A percentile compares a stretch with the other conserved stretches of the same genome.
phyloP scores from a whole-genome alignment of 2,329 filamentous ascomycete species.

The Hypoxylon sp. region DNA sequence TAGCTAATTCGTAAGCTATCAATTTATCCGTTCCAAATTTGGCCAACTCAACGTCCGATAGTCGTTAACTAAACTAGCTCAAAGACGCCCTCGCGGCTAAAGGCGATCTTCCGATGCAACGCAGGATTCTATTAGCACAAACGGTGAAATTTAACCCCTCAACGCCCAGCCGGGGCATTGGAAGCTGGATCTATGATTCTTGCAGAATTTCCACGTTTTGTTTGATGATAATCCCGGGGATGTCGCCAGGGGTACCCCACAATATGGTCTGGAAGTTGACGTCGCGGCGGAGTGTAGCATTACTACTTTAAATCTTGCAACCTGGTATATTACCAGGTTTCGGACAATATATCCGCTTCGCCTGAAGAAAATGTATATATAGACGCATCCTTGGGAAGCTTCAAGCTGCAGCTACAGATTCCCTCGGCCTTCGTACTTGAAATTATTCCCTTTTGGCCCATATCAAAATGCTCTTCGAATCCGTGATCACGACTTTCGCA shows the following conservation, averaged over 20 bases:
- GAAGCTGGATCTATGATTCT: slow-evolving; percentile 20
- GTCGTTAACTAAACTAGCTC: slow-evolving; percentile 23
- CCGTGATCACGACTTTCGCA: slow-evolving; percentile 44
- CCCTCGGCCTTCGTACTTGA: background rate
- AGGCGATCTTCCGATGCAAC: slow-evolving; percentile 22
- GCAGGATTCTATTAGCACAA: slow-evolving; percentile 22
- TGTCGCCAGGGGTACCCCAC: slow-evolving; percentile 21
- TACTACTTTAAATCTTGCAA: slow-evolving; percentile 27
- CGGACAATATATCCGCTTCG: slow-evolving; percentile 24
- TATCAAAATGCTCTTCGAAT: slow-evolving; percentile 49
- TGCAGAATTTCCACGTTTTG: slow-evolving; percentile 30
- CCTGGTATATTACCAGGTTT: slow-evolving; percentile 33
- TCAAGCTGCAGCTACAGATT: background rate
- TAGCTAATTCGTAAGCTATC: slow-evolving; percentile 20
- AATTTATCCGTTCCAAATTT: slow-evolving; percentile 38
- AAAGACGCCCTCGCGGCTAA: slow-evolving; percentile 37
- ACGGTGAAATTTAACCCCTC: slow-evolving; percentile 36
- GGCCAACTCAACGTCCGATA: slow-evolving; percentile 21
- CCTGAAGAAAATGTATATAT: slow-evolving; percentile 22
- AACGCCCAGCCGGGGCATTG: slow-evolving; percentile 44
- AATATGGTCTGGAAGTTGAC: slow-evolving; percentile 35
- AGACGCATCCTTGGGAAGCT: background rate
- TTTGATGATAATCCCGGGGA: slow-evolving; percentile 11
- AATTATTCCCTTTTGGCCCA: background rate
- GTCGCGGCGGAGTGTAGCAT: slow-evolving; percentile 26